phyloP scores from a whole-genome alignment of 1,284 basidiomycete genomes.

The Tremellales sp. region DNA sequence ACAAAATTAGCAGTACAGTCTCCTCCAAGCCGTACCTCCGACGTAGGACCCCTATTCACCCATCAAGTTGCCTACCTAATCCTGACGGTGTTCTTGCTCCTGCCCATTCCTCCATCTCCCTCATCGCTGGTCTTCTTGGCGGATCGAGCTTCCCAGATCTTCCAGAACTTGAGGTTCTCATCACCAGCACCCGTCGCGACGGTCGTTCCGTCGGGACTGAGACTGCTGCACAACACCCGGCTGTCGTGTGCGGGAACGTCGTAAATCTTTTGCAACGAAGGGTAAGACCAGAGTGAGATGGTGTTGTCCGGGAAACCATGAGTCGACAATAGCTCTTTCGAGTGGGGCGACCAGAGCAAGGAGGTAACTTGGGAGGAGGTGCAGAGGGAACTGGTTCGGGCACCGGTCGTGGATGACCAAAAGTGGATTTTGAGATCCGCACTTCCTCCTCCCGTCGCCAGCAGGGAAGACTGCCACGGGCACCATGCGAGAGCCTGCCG shows the following conservation, averaged over 20 bases:
- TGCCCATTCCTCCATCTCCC: conserved; percentile 12
- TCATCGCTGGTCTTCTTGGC: conserved; percentile 28
- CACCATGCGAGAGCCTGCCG: conserved; percentile 89
- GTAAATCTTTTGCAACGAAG: conserved; percentile 66
- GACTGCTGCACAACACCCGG: conserved; percentile 75
- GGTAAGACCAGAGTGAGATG: conserved; percentile 52
- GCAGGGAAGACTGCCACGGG: conserved; percentile 87
- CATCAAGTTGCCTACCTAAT: conserved; percentile 27
- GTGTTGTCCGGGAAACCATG: conserved; percentile 81
- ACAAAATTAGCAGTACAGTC: neutral
- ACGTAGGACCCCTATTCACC: neutral
- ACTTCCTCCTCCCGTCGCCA: conserved; percentile 92
- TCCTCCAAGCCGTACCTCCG: neutral
- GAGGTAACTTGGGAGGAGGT: conserved; percentile 90
- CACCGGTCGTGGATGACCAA: conserved; percentile 87
- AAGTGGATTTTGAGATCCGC: conserved; percentile 91
- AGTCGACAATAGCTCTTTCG: conserved; percentile 86
- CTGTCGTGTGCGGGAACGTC: conserved; percentile 93
- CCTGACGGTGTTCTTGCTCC: conserved; percentile 22
- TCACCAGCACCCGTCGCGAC: conserved; percentile 87
- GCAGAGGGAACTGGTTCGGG: conserved; percentile 73
- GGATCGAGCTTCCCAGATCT: conserved; percentile 45
- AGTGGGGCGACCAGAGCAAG: conserved; percentile 80
- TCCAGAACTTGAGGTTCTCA: conserved; percentile 75
- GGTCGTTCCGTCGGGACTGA: conserved; percentile 81